Base-by-base conservation (phyloP, 1,139 yeast genomes). In the Scheffersomyces lignicola region DNA sequence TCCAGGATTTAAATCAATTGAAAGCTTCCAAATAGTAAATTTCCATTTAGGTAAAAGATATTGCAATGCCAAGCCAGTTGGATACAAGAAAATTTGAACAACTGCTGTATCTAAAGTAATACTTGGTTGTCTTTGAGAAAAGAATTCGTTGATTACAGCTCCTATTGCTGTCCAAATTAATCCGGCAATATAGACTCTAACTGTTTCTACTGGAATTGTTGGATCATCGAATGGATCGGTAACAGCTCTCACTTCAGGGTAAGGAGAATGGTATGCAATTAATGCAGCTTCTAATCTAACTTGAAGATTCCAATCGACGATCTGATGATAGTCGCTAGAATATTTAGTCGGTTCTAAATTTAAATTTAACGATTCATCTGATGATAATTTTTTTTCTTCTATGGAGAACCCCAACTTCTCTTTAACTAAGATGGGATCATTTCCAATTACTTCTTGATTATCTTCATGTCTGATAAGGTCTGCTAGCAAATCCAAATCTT, bases 171-270 rank as follows among this genome's bases (percentile, higher is more conserved):
- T 7, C 83, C 84, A 80, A 28, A 79, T 43, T 14, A 74, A 46
- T 4, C 80, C 85, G 23, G 79, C 49, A 11, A 57, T 25, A 32
- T 80, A 81, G 5, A 78, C 76, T 51, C 85, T 67, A 31, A 75
- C 45, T 2, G 85, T 78, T 52, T 80, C 86, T 41, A 68, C 65
- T 4, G 77, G 74, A 23, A 67, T 56, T 4, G 49, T 50, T 3
- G 73, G 71, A 48, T 78, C 81, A 49, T 79, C 83, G 31, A 52
- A 57, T 9, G 81, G 77, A 31, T 70, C 73, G 14, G 78, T 64
- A 17, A 78, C 74, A 3, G 86, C 65, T 43, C 87, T 65, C 2
- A 81, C 84, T 52, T 80, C 85, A 4, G 82, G 77, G 49, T 81
- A 81, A 1, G 84, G 83, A 1, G 85, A 79, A 54, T 72, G 74